phyloP scores from a whole-genome alignment of 2,329 filamentous ascomycete species.

The Diaporthe humulicola region DNA sequence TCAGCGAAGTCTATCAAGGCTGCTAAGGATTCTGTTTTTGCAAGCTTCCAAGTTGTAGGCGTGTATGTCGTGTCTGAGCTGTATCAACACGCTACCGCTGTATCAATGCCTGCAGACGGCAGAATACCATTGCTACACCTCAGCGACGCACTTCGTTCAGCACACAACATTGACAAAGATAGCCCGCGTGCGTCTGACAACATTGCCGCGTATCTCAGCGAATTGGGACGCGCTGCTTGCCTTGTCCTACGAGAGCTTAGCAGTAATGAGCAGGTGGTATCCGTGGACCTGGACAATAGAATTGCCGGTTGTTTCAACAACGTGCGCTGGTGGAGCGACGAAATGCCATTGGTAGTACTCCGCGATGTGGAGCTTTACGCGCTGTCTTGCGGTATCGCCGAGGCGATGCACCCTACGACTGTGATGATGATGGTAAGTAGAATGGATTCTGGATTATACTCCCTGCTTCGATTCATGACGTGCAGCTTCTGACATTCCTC shows the following conservation, averaged over 20 bases:
- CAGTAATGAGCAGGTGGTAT: slow-evolving; percentile 22
- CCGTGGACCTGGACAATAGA: slow-evolving; percentile 32
- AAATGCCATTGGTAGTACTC: slow-evolving; percentile 15
- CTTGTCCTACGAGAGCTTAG: slow-evolving; percentile 34
- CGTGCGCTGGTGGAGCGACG: neutral
- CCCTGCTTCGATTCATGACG: neutral
- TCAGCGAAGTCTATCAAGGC: slow-evolving; percentile 19
- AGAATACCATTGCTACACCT: neutral
- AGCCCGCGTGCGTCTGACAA: neutral
- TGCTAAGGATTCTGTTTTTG: slow-evolving; percentile 17
- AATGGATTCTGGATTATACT: neutral
- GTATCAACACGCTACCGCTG: slow-evolving; percentile 33
- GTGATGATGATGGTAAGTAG: slow-evolving; percentile 32
- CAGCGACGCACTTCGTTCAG: slow-evolving; percentile 13
- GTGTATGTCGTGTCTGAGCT: slow-evolving; percentile 35
- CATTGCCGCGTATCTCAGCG: slow-evolving; percentile 33
- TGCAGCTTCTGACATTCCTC: neutral
- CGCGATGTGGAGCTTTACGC: slow-evolving; percentile 10
- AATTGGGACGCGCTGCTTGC: slow-evolving; percentile 30
- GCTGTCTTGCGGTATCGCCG: slow-evolving; percentile 32
- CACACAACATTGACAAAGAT: neutral
- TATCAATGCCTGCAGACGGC: neutral
- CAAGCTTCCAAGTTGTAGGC: slow-evolving; percentile 32
- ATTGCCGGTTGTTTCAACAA: slow-evolving; percentile 32
- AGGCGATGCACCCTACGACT: slow-evolving; percentile 23